Percentiles rank a stretch among this genome's conserved stretches.
These are phyloP conservation scores for Candida nemodendra DNA, from an alignment of 805 yeast genomes.

Conservation along the genomic window DNA sequence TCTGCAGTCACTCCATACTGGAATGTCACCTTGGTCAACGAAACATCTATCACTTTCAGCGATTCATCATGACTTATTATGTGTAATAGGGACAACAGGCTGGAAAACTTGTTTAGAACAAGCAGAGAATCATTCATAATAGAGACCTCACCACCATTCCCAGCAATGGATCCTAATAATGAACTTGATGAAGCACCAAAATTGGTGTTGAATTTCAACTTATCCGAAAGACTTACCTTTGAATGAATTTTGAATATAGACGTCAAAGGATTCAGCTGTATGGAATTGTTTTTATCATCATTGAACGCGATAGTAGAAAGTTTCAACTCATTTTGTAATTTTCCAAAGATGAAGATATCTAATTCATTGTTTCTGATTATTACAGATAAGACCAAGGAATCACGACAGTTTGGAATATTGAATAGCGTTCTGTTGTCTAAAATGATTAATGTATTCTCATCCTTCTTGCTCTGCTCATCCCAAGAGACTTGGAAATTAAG, in stretches of 20 bases:
- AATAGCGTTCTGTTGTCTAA: slow-evolving; percentile 37
- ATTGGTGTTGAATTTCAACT: slow-evolving; percentile 17
- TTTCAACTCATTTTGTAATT: slow-evolving; percentile 25
- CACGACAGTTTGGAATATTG: slow-evolving; percentile 36
- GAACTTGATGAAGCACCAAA: slow-evolving; percentile 4
- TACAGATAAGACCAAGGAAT: slow-evolving; percentile 33
- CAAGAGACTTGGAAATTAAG: slow-evolving; percentile 29
- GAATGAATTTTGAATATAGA: slow-evolving; percentile 32
- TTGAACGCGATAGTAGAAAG: slow-evolving; percentile 27
- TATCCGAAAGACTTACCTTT: slow-evolving; percentile 23
- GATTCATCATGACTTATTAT: slow-evolving; percentile 28
- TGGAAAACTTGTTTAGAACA: slow-evolving; percentile 29
- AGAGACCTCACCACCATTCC: slow-evolving; percentile 12
- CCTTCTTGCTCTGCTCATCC: slow-evolving; percentile 22
- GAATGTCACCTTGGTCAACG: slow-evolving; percentile 29
- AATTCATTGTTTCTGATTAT: slow-evolving; percentile 27
- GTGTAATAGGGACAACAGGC: slow-evolving; percentile 29
- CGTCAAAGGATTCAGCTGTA: slow-evolving; percentile 23
- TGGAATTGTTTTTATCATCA: slow-evolving; percentile 24
- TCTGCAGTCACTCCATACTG: slow-evolving; percentile 29
- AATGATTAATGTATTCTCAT: slow-evolving; percentile 32
- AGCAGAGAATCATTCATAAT: slow-evolving; percentile 25
- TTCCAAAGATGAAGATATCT: slow-evolving; percentile 36
- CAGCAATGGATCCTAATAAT: background rate
- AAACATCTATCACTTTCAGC: slow-evolving; percentile 27